Base-by-base conservation (phyloP, 148 eudicot species). In the Gaultheria prostrata region DNA sequence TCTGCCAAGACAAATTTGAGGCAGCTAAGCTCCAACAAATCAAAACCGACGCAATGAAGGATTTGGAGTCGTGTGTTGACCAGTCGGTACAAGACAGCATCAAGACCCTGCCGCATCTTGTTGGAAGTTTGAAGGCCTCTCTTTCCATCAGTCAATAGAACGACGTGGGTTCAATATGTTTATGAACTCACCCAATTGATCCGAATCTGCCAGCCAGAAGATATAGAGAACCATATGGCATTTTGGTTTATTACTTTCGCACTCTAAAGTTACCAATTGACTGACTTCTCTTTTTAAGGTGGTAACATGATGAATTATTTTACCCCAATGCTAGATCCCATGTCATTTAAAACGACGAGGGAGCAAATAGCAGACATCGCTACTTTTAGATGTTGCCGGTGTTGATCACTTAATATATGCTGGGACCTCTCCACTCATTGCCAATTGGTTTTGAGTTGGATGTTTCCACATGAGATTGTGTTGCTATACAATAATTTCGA, bases 1-100 rank as follows among this genome's bases (percentile, higher is more conserved):
- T 93, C 57, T 96, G 99, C 90, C 98, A 93, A 80, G 99, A 96
- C 88, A 96, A 87, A 85, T 96, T 84, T 78, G 95, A 94, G 90
- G 53, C 97, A 6, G 88, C 93, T 63, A 97, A 94, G 88, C 91
- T 91, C 79, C 93, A 92, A 76, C 80, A 84, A 13, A 88, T 88
- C 77, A 85, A 85, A 82, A 87, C 87, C 12, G 86, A 86, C 79
- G 85, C 95, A 71, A 89, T 86, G 85, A 83, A 83, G 70, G 93
- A 90, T 82, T 80, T 96, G 80, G 98, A 93, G 77, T 87, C 95
- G 4, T 96, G 99, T 82, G 95, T 92, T 65, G 88, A 88, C 80
- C 88, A 82, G 77, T 83, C 99, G 46, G 86, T 93, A 53, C 91
- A 96, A 74, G 98, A 94, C 32, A 91, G 88, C 83, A 75, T 93